Conservation (phyloP, 2,329 filamentous ascomycete species). For the Seiridium cupressi region DNA sequence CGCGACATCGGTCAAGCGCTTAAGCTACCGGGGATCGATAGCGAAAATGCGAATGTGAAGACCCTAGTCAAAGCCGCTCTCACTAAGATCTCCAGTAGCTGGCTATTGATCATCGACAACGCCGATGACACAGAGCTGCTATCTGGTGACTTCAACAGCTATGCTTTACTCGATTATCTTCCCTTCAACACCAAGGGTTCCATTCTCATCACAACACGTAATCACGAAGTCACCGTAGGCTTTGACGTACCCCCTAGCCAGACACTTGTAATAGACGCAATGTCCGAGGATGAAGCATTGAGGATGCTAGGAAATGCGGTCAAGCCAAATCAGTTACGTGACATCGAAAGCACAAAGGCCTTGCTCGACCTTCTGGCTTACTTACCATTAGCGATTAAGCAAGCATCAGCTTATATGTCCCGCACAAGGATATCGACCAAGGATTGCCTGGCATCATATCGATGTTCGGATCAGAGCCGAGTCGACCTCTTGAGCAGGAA, state of each 20-base stretch:
- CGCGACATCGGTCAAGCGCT: slow-evolving; percentile 24
- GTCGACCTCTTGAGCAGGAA: slow-evolving; percentile 21
- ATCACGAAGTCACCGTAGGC: slow-evolving; percentile 10
- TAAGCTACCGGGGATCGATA: slow-evolving; percentile 22
- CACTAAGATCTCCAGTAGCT: slow-evolving; percentile 21
- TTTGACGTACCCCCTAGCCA: not conserved
- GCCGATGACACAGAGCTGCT: slow-evolving; percentile 34
- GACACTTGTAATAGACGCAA: not conserved
- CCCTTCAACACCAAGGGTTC: slow-evolving; percentile 23
- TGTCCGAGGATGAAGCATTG: not conserved
- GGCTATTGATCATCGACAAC: slow-evolving; percentile 43
- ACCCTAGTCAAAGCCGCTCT: slow-evolving; percentile 29
- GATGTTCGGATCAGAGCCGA: slow-evolving; percentile 13
- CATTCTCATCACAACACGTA: slow-evolving; percentile 26
- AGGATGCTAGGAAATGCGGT: not conserved
- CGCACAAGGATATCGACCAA: slow-evolving; percentile 17
- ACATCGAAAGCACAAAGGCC: slow-evolving; percentile 2
- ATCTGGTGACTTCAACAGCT: slow-evolving; percentile 7
- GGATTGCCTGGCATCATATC: slow-evolving; percentile 19
- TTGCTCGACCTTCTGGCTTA: slow-evolving; percentile 25
- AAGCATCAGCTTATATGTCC: slow-evolving; percentile 32
- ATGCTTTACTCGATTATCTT: slow-evolving; percentile 17
- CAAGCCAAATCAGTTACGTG: not conserved
- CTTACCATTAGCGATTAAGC: slow-evolving; percentile 31
- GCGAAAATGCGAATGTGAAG: slow-evolving; percentile 30